Base-by-base conservation (phyloP, 306 rosid genomes). In the Begonia masoniana region DNA sequence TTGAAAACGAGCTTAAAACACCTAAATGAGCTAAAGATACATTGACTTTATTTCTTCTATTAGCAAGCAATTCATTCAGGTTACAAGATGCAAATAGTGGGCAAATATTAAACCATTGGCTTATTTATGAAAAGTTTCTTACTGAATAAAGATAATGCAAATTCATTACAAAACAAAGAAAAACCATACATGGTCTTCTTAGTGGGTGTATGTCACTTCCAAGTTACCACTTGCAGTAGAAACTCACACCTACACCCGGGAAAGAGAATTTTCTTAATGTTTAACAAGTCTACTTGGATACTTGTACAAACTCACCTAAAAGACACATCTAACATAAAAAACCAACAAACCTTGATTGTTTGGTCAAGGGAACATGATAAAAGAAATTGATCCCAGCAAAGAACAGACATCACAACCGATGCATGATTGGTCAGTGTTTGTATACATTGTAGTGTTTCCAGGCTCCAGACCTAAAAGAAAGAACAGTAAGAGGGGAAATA, bases 331-430 rank as follows among this genome's bases (percentile, higher is more conserved):
- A 52, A 19, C 11, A 55, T 47, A 59, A 60, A 62, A 26, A 48
- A 46, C 63, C 66, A 47, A 62, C 57, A 9, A 50, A 85, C 97
- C 97, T 86, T 91, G 57, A 91, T 77, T 59, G 89, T 81, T 59
- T 81, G 62, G 82, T 91, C 97, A 55, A 91, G 74, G 7, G 97
- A 91, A 60, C 86, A 79, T 41, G 97, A 83, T 65, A 91, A 64
- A 49, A 91, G 92, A 60, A 85, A 91, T 74, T 91, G 96, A 21
- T 91, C 96, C 97, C 97, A 91, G 71, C 92, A 85, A 66, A 91
- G 96, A 70, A 91, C 74, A 64, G 97, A 91, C 97, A 86, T 91
- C 61, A 91, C 97, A 63, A 91, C 97, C 21, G 92, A 66, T 13
- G 79, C 82, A 63, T 91, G 97, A 63, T 76, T 95, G 19, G 85